Percentiles rank a stretch among this genome's conserved stretches.
Conservation (phyloP, 768 basidiomycete species). For the Termitomyces sp. region DNA sequence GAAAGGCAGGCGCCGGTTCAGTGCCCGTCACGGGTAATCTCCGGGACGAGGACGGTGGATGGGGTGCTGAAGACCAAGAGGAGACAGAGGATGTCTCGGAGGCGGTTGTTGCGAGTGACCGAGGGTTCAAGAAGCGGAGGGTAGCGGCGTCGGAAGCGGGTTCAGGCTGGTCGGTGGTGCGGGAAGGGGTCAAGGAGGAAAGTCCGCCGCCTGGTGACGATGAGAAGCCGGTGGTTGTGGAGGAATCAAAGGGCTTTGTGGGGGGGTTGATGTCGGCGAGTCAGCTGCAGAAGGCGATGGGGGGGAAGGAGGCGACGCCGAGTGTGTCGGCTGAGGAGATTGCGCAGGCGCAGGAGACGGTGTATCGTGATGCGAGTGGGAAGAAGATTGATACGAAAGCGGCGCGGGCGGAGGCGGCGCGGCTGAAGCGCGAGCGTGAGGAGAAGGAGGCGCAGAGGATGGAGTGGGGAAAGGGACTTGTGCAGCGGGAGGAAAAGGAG, state of each 20-base stretch:
- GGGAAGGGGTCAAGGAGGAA: conserved; percentile 46
- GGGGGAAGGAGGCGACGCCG: conserved; percentile 30
- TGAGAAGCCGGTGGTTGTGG: conserved; percentile 64
- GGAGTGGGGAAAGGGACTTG: conserved; percentile 97
- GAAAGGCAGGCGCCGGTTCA: conserved; percentile 38
- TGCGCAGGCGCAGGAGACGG: conserved; percentile 75
- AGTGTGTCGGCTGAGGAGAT: conserved; percentile 46
- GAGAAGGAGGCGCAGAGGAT: conserved; percentile 88
- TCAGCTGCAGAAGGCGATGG: conserved; percentile 62
- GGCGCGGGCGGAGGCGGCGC: conserved; percentile 78
- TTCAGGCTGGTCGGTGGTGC: conserved; percentile 66
- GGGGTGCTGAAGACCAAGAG: conserved; percentile 46
- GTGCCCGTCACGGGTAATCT: conserved; percentile 27
- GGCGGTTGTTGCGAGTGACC: conserved; percentile 66
- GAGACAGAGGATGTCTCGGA: conserved; percentile 57
- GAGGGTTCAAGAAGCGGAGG: conserved; percentile 74
- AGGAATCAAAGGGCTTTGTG: conserved; percentile 38
- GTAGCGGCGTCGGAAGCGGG: conserved; percentile 32
- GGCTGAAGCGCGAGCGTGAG: conserved; percentile 72
- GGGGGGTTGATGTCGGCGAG: conserved; percentile 79
- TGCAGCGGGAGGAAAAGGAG: conserved; percentile 81
- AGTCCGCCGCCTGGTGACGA: conserved; percentile 53
- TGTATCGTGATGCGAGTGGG: conserved; percentile 89
- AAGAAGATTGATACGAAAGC: conserved; percentile 86
- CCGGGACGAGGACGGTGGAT: conserved; percentile 69